A percentile compares a stretch with the other conserved stretches of the same genome.
Conservation (phyloP, 331 rosid genomes). For the Dryas integrifolia region DNA sequence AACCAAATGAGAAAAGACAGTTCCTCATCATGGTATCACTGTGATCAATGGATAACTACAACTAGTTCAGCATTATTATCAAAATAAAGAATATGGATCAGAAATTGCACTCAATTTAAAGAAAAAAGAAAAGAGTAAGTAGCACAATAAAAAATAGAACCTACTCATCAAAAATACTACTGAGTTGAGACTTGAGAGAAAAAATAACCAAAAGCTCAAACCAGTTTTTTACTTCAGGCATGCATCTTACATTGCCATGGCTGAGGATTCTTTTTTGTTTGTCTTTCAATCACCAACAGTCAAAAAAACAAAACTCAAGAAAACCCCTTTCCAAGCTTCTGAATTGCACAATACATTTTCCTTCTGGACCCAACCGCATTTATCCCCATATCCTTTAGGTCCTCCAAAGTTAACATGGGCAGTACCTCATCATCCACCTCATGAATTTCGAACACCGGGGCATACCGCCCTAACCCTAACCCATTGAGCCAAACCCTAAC, state of each 20-base stretch:
- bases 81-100: slow-evolving; percentile 1
- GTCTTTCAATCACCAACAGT: slow-evolving; percentile 19
- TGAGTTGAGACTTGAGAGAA: slow-evolving; percentile 16
- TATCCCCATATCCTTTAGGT: slow-evolving; percentile 94
- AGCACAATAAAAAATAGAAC: slow-evolving; percentile 20
- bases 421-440: slow-evolving; percentile 89
- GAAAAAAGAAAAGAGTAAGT: background rate
- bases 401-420: slow-evolving; percentile 86
- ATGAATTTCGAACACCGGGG: slow-evolving; percentile 79
- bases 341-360: slow-evolving; percentile 80
- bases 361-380: slow-evolving; percentile 88
- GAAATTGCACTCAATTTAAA: slow-evolving; percentile 15
- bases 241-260: slow-evolving; percentile 47
- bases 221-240: slow-evolving; percentile 23
- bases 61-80: background rate
- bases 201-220: slow-evolving; percentile 32
- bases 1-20: background rate
- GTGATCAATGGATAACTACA: background rate
- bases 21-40: background rate
- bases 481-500: slow-evolving; percentile 89
- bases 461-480: slow-evolving; percentile 77
- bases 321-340: slow-evolving; percentile 90
- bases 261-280: slow-evolving; percentile 19
- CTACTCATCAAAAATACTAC: slow-evolving; percentile 28
- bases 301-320: slow-evolving; percentile 41